Conservation (phyloP, 495 filamentous ascomycete genomes). For the Podospora bellae-mahoneyi region DNA sequence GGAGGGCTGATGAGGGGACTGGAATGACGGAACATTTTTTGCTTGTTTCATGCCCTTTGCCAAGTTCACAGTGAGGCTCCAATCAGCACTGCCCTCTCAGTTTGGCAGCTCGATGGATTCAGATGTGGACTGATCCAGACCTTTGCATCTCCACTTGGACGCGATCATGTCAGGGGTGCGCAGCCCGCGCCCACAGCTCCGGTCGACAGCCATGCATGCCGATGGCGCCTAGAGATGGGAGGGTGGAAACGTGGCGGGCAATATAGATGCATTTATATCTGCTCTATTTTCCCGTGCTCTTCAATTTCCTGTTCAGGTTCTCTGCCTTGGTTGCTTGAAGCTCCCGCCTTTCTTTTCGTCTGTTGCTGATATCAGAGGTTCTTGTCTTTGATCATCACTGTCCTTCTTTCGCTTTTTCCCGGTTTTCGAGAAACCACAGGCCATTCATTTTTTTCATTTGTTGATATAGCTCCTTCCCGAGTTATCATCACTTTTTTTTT, state of each 20-base stretch:
- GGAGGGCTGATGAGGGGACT: not conserved
- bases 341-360: slow-evolving; percentile 1
- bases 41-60: slow-evolving; percentile 8
- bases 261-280: slow-evolving; percentile 11
- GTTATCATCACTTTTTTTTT: not conserved
- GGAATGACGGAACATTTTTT: slow-evolving; percentile 11
- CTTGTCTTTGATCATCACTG: slow-evolving; percentile 6
- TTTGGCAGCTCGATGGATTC: not conserved
- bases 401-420: slow-evolving; percentile 6
- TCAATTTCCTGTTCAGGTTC: not conserved
- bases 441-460: not conserved
- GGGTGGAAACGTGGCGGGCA: not conserved
- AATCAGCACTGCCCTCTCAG: not conserved
- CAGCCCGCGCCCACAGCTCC: not conserved
- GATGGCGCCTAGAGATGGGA: not conserved
- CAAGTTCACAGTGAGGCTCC: not conserved
- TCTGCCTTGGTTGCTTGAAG: slow-evolving; percentile 4
- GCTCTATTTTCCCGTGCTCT: not conserved
- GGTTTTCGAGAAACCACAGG: not conserved
- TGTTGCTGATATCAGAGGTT: not conserved
- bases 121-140: slow-evolving; percentile 2
- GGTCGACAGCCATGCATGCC: slow-evolving; percentile 1
- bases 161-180: not conserved
- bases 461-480: not conserved
- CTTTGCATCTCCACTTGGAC: not conserved